Conservation (phyloP, 202 grass and related monocot species). For the Alloteropsis angusta region DNA sequence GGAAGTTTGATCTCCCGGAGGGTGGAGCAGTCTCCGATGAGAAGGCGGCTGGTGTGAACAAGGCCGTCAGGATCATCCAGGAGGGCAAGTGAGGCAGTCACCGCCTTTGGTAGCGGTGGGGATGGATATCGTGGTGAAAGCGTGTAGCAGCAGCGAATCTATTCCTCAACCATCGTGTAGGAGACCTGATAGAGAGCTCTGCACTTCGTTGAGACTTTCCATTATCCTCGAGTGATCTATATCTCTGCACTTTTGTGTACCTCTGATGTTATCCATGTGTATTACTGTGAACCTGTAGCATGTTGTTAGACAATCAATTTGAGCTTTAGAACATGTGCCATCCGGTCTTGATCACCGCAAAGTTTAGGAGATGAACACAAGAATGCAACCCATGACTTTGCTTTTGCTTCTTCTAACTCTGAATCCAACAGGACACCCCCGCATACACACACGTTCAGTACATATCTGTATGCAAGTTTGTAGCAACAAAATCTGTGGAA, state of each 20-base stretch:
- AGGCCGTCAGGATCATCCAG: slow-evolving; percentile 35
- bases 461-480: not conserved
- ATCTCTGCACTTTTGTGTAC: not conserved
- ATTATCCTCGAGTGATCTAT: not conserved
- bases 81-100: slow-evolving; percentile 30
- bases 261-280: not conserved
- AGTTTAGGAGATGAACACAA: not conserved
- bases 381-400: too few relatives aligned
- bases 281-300: not conserved
- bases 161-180: not conserved
- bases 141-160: not conserved
- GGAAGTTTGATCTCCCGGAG: slow-evolving; percentile 77
- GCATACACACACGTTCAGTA: too few relatives aligned
- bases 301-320: not conserved
- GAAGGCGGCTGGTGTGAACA: slow-evolving; percentile 37
- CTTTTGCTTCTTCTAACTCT: not conserved
- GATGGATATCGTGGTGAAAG: not conserved
- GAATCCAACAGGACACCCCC: not conserved
- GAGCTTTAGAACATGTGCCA: not conserved
- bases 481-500: not conserved
- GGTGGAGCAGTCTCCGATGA: slow-evolving; percentile 34
- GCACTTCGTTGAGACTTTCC: not conserved
- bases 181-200: not conserved
- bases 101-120: not conserved
- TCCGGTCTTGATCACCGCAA: not conserved